Base-by-base conservation (phyloP, 129 eudicot genomes). In the Apium graveolens region DNA sequence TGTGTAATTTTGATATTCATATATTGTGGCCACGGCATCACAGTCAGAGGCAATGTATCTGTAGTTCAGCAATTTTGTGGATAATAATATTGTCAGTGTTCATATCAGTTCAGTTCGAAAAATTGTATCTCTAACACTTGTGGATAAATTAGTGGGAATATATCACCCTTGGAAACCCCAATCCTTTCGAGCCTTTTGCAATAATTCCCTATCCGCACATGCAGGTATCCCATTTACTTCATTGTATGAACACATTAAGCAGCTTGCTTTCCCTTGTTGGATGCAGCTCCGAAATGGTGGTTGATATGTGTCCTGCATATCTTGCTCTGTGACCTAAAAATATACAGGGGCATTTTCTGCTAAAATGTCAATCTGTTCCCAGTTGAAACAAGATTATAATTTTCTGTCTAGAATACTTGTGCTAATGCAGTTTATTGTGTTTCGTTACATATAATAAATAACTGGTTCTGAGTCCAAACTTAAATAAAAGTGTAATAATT, bases 171-270 rank as follows among this genome's bases (percentile, higher is more conserved):
- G 66, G 48, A 96, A 96, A 46, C 96, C 92, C 97, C 99, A 96
- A 20, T 92, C 90, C 38, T 75, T 79, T 78, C 99, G 89, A 77
- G 90, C 97, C 84, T 89, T 90, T 35, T 96, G 90, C 60, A 96
- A 89, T 76, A 92, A 92, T 66, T 86, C 85, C 14, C 62, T 82
- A 17, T 88, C 74, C 26, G 93, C 97, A 79, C 99, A 96, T 31
- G 97, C 92, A 43, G 99, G 99, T 66, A 96, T 79, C 24, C 99
- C 99, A 27, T 96, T 92, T n/a, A 96, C 88, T 27, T 86, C 78
- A 76, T 96, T 96, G 89, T 96, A 96, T 29, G 97, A 90, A 87
- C 99, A 96, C 99, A 96, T 96, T 81, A 96, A 81, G 90, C 99
- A 96, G 84, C 99, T 96, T 62, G 99, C 97, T 82, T 87, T 92